Evolutionary conservation across 305 asterid species (phyloP).

Genomic region (Euphrasia arctica): DNA sequence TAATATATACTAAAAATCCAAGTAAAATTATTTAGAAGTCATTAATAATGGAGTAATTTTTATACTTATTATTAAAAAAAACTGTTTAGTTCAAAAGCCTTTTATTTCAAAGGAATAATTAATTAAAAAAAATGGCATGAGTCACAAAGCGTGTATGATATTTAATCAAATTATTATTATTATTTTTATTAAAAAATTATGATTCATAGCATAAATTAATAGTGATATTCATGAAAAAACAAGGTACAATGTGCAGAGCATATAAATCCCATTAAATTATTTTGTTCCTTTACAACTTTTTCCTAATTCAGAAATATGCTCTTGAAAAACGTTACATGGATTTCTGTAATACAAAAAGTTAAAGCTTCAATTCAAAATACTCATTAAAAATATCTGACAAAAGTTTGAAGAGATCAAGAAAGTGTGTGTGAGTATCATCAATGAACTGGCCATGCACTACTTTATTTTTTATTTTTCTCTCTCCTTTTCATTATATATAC

Average conservation of each 20-base stretch:
- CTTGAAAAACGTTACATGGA: not conserved
- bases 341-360: not conserved
- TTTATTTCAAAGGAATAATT: too few relatives aligned
- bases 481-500: not conserved
- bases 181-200: too few relatives aligned
- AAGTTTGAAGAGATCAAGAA: not conserved
- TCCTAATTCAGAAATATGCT: not conserved
- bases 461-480: not conserved
- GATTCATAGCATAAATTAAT: too few relatives aligned
- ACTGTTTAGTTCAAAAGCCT: too few relatives aligned
- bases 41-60: too few relatives aligned
- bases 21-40: too few relatives aligned
- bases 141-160: too few relatives aligned
- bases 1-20: too few relatives aligned
- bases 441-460: not conserved
- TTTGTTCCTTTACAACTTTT: not conserved
- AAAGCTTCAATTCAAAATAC: not conserved
- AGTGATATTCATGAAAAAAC: too few relatives aligned
- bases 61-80: too few relatives aligned
- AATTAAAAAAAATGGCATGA: too few relatives aligned
- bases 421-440: not conserved
- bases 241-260: not conserved
- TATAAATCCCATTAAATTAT: not conserved
- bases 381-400: not conserved
- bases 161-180: too few relatives aligned